phyloP scores from a whole-genome alignment of 2,329 filamentous ascomycete genomes.

The Penicillium capsulatum region DNA sequence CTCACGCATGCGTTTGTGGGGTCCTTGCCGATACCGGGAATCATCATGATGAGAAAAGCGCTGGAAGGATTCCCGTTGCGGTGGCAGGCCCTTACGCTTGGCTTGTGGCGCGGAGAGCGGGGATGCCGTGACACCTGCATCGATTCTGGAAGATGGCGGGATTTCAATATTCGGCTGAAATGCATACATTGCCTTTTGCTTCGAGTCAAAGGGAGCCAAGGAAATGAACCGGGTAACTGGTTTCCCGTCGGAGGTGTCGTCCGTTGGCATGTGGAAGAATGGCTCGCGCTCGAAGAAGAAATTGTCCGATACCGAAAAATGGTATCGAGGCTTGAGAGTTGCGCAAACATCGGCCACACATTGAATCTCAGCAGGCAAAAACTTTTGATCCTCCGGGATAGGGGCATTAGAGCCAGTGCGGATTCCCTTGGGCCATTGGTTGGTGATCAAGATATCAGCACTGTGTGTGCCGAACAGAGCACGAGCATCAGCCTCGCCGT shows the following conservation, averaged over 20 bases:
- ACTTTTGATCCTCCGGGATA: constrained; percentile 51
- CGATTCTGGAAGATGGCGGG: constrained; percentile 58
- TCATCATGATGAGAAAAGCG: constrained; percentile 40
- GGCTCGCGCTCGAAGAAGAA: constrained; percentile 89
- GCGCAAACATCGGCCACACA: constrained; percentile 74
- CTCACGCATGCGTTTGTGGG: constrained; percentile 37
- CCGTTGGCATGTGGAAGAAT: constrained; percentile 66
- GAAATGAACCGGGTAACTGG: constrained; percentile 85
- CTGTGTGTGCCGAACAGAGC: constrained; percentile 69
- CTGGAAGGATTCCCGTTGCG: constrained; percentile 35
- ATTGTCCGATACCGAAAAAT: constrained; percentile 67
- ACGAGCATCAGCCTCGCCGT: constrained; percentile 72
- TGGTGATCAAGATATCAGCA: constrained; percentile 82
- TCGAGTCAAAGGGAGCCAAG: constrained; percentile 69
- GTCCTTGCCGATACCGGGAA: constrained; percentile 34
- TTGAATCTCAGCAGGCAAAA: constrained; percentile 54
- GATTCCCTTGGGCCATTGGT: constrained; percentile 75
- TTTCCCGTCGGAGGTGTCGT: constrained; percentile 52
- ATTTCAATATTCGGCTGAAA: constrained; percentile 65
- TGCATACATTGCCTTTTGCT: constrained; percentile 61
- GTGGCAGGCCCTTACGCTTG: constrained; percentile 54
- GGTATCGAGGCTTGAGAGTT: constrained; percentile 82
- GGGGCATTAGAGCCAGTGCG: constrained; percentile 63
- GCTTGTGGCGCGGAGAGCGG: constrained; percentile 54
- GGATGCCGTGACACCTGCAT: constrained; percentile 68